Evolutionary conservation across 148 eudicot species (phyloP), one percentile per base, ranked within the genome.

Genomic region (Diospyros kaki): DNA sequence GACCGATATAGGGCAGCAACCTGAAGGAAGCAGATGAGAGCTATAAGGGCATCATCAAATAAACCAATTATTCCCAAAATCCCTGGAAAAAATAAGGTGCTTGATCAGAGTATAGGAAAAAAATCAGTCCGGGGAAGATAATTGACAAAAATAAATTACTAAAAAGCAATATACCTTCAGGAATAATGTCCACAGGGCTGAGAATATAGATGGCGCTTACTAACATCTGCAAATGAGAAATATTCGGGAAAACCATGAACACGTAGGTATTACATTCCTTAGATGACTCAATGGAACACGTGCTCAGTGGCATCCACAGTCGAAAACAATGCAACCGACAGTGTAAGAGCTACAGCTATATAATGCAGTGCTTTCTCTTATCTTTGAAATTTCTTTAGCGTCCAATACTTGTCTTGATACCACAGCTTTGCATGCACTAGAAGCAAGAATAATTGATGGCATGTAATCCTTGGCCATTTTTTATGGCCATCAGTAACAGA

Each of bases 1-100:
- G 96, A 86, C 61, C 98, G 89, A 78, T 95, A 92, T 60, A 92
- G 83, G 65, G 97, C 91, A 78, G 96, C 98, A 50, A 92, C 89
- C 53, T 95, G 91, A 12, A 95, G 85, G 84, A 90, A 89, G 85
- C 91, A 92, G 72, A 92, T 82, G 61, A 95, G 85, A 60, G 87
- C 79, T 64, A 95, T 82, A 58, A 95, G 87, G 59, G 77, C 11
- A 86, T 95, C 98, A 71, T 95, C 98, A 72, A 94, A 64, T 15
- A 89, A 85, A 80, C 98, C 97, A 58, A 95, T 83, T 45, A 92
- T 48, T 80, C 98, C 98, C 39, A 92, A 62, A 60, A 95, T 55
- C 52, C 84, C 98, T 92, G 97, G 45, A 71, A 63, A n/a, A 68
- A 5, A 55, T 1, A 1, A 52, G 5, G 9, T 8, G 42, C 17